A percentile compares a stretch with the other conserved stretches of the same genome.
Evolutionary conservation across 495 filamentous ascomycete genomes (phyloP).

Genomic region (Penicillium canariense): DNA sequence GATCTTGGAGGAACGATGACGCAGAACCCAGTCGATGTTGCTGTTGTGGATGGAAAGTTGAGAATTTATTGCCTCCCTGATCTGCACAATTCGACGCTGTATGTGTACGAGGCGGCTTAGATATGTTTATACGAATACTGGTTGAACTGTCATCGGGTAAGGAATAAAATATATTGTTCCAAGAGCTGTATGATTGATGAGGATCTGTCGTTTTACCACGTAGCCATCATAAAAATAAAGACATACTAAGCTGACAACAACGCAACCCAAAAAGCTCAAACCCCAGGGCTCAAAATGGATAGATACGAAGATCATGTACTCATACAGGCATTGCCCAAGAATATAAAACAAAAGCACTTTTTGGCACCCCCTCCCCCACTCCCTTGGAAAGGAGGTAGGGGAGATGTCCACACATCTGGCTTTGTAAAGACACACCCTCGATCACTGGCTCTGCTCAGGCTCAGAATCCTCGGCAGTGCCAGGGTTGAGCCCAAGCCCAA

Average conservation of each 20-base stretch:
- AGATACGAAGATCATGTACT: constrained; percentile 11
- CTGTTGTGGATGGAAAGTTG: constrained; percentile 33
- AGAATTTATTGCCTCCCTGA: constrained; percentile 36
- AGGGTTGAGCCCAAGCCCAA: neutral
- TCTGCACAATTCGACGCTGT: constrained; percentile 35
- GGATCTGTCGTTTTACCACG: constrained; percentile 1
- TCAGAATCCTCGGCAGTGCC: neutral
- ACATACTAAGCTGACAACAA: neutral
- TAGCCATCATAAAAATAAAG: neutral
- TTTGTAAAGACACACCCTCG: neutral
- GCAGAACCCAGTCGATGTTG: constrained; percentile 37
- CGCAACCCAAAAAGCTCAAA: neutral
- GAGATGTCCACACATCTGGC: too few species aligned
- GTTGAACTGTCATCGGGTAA: too few species aligned
- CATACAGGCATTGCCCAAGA: constrained; percentile 4
- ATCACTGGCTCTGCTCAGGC: neutral
- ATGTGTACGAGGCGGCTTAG: constrained; percentile 31
- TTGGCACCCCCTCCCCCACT: neutral
- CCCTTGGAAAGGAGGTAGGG: too few species aligned
- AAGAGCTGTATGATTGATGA: neutral
- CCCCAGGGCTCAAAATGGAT: neutral
- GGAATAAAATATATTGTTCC: neutral
- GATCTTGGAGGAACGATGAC: constrained; percentile 28
- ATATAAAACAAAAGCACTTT: neutral
- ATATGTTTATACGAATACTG: too few species aligned